phyloP scores from a whole-genome alignment of 129 eudicot genomes.

The Artemisia argyi region DNA sequence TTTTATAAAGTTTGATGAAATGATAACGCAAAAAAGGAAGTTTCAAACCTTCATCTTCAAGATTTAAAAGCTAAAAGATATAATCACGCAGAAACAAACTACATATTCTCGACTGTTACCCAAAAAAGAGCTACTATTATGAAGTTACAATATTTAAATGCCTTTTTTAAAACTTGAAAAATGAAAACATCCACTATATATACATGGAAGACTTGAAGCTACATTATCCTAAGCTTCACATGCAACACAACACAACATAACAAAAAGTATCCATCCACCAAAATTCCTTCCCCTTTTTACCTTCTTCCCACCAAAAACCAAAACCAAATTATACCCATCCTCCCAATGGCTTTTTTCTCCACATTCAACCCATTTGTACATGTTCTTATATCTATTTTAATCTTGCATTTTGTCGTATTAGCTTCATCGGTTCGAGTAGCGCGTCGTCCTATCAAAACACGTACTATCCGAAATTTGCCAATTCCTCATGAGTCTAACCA shows the following conservation, averaged over 20 bases:
- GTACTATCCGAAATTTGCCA: conserved; percentile 34
- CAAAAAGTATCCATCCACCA: conserved; percentile 34
- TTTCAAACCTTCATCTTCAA: too few species aligned
- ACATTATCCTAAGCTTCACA: conserved; percentile 43
- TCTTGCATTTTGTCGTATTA: conserved; percentile 15
- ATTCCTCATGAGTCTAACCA: conserved; percentile 40
- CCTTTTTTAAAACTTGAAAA: not conserved
- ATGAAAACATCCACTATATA: conserved; percentile 16
- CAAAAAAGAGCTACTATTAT: not conserved
- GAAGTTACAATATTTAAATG: not conserved
- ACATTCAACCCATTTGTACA: conserved; percentile 8
- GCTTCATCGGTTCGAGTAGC: conserved; percentile 43
- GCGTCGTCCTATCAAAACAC: conserved; percentile 35
- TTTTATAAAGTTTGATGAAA: too few species aligned
- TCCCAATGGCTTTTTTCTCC: conserved; percentile 51
- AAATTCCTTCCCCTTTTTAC: conserved; percentile 19
- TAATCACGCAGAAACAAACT: too few species aligned
- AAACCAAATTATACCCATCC: conserved; percentile 12
- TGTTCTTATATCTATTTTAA: not conserved
- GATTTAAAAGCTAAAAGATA: too few species aligned
- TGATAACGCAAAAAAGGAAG: too few species aligned
- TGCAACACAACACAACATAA: conserved; percentile 44
- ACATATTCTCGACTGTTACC: too few species aligned
- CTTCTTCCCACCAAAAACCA: conserved; percentile 31
- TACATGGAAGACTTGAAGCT: conserved; percentile 37